Evolutionary conservation across 495 filamentous ascomycete species (phyloP).

Genomic region (Aspergillus leporis): DNA sequence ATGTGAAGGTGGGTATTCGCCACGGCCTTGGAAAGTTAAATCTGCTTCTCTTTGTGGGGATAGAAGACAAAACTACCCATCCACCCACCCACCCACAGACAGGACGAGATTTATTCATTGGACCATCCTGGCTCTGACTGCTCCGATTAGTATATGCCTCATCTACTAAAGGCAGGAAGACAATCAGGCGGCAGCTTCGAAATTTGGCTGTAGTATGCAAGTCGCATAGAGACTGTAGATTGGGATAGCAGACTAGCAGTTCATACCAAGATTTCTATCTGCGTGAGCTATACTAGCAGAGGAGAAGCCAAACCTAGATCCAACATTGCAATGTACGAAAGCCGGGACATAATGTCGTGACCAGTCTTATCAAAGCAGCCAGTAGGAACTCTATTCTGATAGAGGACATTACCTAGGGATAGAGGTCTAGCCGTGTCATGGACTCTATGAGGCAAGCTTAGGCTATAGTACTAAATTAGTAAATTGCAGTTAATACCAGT

Average conservation of each 20-base stretch:
- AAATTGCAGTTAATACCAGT: too few relatives aligned
- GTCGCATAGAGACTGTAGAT: neutral
- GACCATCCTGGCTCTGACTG: neutral
- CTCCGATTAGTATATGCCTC: neutral
- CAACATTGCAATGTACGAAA: too few relatives aligned
- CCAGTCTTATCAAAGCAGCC: too few relatives aligned
- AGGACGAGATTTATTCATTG: neutral
- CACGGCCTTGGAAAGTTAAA: neutral
- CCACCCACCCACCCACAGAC: neutral
- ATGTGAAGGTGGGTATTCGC: neutral
- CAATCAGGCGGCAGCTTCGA: neutral
- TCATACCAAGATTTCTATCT: too few relatives aligned
- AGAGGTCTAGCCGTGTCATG: too few relatives aligned
- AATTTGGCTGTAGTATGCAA: neutral
- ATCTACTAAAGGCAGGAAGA: neutral
- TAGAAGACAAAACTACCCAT: neutral
- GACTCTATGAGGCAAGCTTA: too few relatives aligned
- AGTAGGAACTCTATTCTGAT: too few relatives aligned
- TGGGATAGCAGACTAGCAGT: neutral
- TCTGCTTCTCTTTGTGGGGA: neutral
- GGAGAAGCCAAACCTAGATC: too few relatives aligned
- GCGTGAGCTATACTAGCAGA: too few relatives aligned
- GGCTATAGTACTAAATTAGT: too few relatives aligned
- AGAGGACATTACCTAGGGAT: too few relatives aligned
- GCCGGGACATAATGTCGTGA: too few relatives aligned